These are phyloP conservation scores for Leccinum aurantiacum DNA, from an alignment of 768 basidiomycete species.

Conservation along the genomic window DNA sequence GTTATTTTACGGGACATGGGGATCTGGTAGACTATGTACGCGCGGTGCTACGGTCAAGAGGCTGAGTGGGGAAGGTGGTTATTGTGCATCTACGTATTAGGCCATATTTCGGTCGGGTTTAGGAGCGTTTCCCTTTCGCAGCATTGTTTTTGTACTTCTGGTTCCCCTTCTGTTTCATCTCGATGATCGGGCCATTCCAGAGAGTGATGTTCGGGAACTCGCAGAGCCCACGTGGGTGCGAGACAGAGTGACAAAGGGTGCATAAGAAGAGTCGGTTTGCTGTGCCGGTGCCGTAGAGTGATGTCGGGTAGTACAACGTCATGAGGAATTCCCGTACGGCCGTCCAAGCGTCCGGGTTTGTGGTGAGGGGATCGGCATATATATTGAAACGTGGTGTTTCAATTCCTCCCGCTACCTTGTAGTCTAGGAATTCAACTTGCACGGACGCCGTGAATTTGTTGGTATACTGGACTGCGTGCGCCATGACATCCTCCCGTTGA, in stretches of 20 bases:
- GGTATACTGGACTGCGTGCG: neutral
- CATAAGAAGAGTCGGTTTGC: neutral
- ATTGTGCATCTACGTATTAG: no score
- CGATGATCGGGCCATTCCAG: neutral
- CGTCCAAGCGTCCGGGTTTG: neutral
- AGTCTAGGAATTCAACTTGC: neutral
- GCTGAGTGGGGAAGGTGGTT: no score
- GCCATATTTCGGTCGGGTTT: no score
- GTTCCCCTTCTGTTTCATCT: neutral
- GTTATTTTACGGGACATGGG: no score
- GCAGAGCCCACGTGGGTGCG: neutral
- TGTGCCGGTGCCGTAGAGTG: neutral
- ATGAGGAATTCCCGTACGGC: neutral
- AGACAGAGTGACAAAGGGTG: neutral
- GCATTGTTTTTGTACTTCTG: neutral
- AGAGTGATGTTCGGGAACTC: neutral
- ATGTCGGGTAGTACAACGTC: no score
- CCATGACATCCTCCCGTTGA: no score
- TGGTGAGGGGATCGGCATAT: neutral
- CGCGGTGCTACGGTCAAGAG: no score
- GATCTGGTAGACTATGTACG: no score
- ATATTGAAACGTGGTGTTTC: neutral
- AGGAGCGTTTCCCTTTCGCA: neutral
- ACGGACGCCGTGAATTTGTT: neutral
- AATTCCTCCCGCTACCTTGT: neutral